Conservation (phyloP, 2,329 filamentous ascomycete genomes). For the Scedosporium apiospermum region DNA sequence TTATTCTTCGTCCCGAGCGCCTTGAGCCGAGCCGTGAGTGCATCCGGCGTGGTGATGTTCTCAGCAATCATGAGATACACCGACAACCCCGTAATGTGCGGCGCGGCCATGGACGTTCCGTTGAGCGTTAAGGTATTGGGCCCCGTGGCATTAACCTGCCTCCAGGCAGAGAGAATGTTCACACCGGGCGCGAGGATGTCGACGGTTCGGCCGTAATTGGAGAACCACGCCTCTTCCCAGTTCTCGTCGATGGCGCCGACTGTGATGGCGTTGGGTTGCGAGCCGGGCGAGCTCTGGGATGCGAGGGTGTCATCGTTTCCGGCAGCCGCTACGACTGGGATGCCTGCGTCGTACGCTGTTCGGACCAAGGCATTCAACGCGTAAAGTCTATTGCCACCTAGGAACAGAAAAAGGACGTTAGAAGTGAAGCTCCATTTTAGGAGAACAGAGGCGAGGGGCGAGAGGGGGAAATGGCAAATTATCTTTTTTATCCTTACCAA, state of each 20-base stretch:
- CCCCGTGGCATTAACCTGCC: background rate
- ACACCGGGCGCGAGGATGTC: constrained; percentile 30
- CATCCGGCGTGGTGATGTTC: constrained; percentile 27
- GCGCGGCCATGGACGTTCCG: constrained; percentile 38
- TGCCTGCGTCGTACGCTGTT: constrained; percentile 22
- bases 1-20: constrained; percentile 29
- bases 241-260: constrained; percentile 29
- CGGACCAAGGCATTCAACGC: constrained; percentile 27
- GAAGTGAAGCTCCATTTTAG: background rate
- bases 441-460: background rate
- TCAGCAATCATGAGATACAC: constrained; percentile 34
- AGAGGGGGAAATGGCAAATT: background rate
- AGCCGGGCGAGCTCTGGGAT: constrained; percentile 29
- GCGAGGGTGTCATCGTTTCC: constrained; percentile 31
- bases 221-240: constrained; percentile 29
- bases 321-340: constrained; percentile 31
- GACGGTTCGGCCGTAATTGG: constrained; percentile 31
- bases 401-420: background rate
- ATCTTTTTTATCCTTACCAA: constrained; percentile 19
- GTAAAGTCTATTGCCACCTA: constrained; percentile 1
- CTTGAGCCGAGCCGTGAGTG: constrained; percentile 37
- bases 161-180: constrained; percentile 24
- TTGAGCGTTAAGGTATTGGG: background rate
- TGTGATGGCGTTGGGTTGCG: constrained; percentile 31
- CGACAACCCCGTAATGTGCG: constrained; percentile 50